Base-by-base conservation (phyloP, 2,329 filamentous ascomycete genomes). In the Aspergillus vadensis region DNA sequence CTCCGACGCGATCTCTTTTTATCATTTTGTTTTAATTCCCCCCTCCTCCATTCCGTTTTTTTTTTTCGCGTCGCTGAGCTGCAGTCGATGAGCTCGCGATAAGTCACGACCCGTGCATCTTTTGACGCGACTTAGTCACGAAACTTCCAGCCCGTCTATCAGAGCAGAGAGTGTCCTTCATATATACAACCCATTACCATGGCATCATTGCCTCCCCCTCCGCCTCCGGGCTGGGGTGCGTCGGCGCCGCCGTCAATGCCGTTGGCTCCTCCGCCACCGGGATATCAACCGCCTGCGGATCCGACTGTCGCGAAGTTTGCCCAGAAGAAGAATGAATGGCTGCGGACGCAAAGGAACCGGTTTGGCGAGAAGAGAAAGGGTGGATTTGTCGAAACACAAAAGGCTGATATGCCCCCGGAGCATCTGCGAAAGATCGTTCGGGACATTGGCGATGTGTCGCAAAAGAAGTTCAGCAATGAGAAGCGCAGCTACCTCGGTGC, bases 311-410 rank as follows among this genome's bases (percentile, higher is more conserved):
- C 92, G 55, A 99, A 99, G 81, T 96, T 97, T 73, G 91, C 93
- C 60, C 91, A 97, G 79, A 99, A 98, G 85, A 99, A 98, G 85
- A 96, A 92, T 76, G 93, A 97, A 88, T 99, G 96, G 96, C 83
- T 98, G 71, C 90, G 93, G 63, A 87, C 85, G 67, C 95, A 96
- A 80, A 88, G 92, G 69, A 95, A 92, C 76, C 88, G 95, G 57
- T 99, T 98, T 66, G 92, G 92, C 55, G 96, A 99, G 84, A 98
- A 97, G 85, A 86, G 95, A 63, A 96, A 96, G 79, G 92, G 90
- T 21, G 95, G 96, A 0, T 98, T 97, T 65, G 92, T 99, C 1
- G 94, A 99, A 80, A 97, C 93, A 6, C 94, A 98, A 74, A 99
- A 99, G 83, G 92, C 92, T 9, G 95, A 99, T 72, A 96, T 99